Conservation (phyloP, 192 early-diverging fungal species). For the Spizellomyces sp. region DNA sequence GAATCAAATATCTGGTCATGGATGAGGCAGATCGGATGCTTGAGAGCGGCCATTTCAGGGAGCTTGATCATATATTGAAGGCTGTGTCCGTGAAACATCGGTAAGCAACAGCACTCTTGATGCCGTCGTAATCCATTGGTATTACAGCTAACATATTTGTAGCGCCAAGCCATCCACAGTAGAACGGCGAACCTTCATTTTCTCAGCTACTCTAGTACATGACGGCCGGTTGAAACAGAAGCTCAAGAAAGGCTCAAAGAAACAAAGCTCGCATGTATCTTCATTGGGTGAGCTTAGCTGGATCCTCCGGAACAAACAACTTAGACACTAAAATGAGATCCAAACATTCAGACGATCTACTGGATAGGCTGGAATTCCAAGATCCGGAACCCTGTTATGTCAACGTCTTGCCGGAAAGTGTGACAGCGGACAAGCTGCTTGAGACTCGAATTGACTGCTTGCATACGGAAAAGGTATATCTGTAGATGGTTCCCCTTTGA, state of each 20-base stretch:
- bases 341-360: conserved; percentile 61
- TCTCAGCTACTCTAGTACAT: conserved; percentile 84
- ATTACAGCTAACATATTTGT: background rate
- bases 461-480: conserved; percentile 73
- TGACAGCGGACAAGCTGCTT: conserved; percentile 69
- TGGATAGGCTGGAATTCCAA: conserved; percentile 73
- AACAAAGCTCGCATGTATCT: background rate
- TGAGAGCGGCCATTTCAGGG: conserved; percentile 88
- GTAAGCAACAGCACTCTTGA: background rate
- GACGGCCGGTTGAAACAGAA: background rate
- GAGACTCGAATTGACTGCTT: conserved; percentile 90
- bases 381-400: conserved; percentile 75
- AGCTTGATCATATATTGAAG: conserved; percentile 73
- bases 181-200: conserved; percentile 87
- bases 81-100: conserved; percentile 23
- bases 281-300: background rate
- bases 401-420: conserved; percentile 67
- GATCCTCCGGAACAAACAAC: background rate
- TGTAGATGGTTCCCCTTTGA: background rate
- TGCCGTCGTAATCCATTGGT: background rate
- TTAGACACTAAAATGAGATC: background rate
- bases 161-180: background rate
- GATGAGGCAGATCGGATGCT: conserved; percentile 97
- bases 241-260: background rate
- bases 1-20: conserved; percentile 74